Evolutionary conservation across 129 eudicot species (phyloP).

Genomic region (Escallonia herrerae): DNA sequence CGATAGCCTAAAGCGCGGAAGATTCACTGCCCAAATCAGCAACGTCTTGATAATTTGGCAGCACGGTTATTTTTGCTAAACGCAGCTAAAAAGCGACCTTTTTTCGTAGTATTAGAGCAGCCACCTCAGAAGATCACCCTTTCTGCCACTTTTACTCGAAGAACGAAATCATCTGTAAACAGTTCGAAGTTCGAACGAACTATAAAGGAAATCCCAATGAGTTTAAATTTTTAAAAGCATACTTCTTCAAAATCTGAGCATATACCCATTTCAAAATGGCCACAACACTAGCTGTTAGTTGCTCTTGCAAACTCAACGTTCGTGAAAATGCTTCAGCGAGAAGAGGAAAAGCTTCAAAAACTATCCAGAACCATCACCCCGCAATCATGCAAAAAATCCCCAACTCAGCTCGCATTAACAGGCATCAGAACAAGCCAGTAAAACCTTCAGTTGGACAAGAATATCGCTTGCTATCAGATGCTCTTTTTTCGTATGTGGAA

Average conservation of each 20-base stretch:
- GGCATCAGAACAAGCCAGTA: neutral
- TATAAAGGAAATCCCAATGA: constrained; percentile 1
- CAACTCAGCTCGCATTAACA: constrained; percentile 1
- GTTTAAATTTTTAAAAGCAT: neutral
- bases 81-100: too few relatives aligned
- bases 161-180: too few relatives aligned
- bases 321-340: neutral
- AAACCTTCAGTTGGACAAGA: neutral
- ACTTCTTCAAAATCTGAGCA: neutral
- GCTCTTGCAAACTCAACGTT: neutral
- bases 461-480: constrained; percentile 3
- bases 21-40: too few relatives aligned
- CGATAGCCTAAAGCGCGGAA: too few relatives aligned
- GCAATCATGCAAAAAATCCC: constrained; percentile 1
- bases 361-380: constrained; percentile 1
- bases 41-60: too few relatives aligned
- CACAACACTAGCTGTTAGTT: neutral
- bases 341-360: constrained; percentile 6
- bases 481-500: constrained; percentile 11
- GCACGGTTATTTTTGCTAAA: too few relatives aligned
- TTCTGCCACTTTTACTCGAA: too few relatives aligned
- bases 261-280: neutral
- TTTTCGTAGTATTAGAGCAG: too few relatives aligned
- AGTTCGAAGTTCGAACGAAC: too few relatives aligned
- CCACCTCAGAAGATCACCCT: too few relatives aligned